phyloP scores from a whole-genome alignment of 345 rosid species.

The Brassica juncea region DNA sequence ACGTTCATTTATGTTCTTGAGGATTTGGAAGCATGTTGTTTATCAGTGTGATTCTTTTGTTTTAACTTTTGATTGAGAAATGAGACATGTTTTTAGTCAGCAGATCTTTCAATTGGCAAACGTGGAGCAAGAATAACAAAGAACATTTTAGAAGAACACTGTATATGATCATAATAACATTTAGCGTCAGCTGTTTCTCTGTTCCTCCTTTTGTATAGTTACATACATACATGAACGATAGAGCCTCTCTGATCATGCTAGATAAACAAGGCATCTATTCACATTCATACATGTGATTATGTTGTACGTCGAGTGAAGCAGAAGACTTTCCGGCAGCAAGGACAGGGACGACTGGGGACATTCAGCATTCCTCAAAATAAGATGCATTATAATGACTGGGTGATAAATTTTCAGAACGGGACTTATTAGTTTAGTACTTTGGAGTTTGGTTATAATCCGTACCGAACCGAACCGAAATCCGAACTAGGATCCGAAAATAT shows the following conservation, averaged over 20 bases:
- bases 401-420: no score
- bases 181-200: background rate
- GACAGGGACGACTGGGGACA: no score
- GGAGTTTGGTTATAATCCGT: no score
- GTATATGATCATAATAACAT: background rate
- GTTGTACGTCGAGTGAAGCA: no score
- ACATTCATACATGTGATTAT: no score
- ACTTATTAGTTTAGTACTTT: no score
- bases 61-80: background rate
- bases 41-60: constrained; percentile 28
- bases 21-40: background rate
- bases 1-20: constrained; percentile 19
- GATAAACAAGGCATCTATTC: background rate
- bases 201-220: background rate
- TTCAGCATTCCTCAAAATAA: no score
- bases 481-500: no score
- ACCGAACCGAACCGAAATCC: no score
- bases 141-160: background rate
- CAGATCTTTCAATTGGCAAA: background rate
- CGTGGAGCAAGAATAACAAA: background rate
- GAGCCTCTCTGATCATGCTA: background rate
- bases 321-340: no score
- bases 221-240: background rate
- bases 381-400: no score
- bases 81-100: background rate